These are phyloP conservation scores for Scedosporium boydii DNA, from an alignment of 2,329 filamentous ascomycete species.

Conservation along the genomic window DNA sequence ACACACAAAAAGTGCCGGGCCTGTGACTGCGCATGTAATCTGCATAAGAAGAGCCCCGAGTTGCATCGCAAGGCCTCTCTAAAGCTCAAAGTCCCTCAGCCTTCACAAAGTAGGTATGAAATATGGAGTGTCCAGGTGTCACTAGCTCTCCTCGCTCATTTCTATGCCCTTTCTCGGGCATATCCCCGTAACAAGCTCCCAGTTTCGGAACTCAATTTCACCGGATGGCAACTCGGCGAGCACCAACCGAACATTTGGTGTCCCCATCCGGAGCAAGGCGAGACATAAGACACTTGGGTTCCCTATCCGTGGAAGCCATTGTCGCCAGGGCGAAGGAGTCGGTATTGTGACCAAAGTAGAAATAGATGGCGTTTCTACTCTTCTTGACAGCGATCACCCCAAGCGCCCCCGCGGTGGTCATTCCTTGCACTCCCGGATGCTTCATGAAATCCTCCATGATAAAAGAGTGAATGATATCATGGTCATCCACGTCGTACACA, in stretches of 20 bases:
- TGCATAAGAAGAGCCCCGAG: no score
- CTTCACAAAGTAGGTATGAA: no score
- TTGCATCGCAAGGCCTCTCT: no score
- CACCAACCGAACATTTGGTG: neutral
- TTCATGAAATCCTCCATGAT: slow-evolving; percentile 87
- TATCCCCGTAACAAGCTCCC: no score
- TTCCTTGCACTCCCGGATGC: slow-evolving; percentile 74
- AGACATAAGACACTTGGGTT: slow-evolving; percentile 71
- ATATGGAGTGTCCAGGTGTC: no score
- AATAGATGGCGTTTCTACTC: slow-evolving; percentile 61
- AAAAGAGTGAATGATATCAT: slow-evolving; percentile 63
- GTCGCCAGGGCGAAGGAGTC: slow-evolving; percentile 80
- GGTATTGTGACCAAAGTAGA: slow-evolving; percentile 96
- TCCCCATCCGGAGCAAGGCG: neutral
- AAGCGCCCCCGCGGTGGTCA: slow-evolving; percentile 77
- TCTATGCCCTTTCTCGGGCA: no score
- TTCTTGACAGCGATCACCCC: slow-evolving; percentile 89
- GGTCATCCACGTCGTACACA: slow-evolving; percentile 64
- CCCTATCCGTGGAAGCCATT: slow-evolving; percentile 69
- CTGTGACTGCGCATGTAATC: no score
- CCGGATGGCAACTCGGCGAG: neutral
- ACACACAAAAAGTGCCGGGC: no score
- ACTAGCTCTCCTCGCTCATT: no score
- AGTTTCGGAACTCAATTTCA: no score
- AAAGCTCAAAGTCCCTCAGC: no score